These are phyloP conservation scores for Acacia melanoxylon DNA, from an alignment of 306 rosid species.

Conservation along the genomic window DNA sequence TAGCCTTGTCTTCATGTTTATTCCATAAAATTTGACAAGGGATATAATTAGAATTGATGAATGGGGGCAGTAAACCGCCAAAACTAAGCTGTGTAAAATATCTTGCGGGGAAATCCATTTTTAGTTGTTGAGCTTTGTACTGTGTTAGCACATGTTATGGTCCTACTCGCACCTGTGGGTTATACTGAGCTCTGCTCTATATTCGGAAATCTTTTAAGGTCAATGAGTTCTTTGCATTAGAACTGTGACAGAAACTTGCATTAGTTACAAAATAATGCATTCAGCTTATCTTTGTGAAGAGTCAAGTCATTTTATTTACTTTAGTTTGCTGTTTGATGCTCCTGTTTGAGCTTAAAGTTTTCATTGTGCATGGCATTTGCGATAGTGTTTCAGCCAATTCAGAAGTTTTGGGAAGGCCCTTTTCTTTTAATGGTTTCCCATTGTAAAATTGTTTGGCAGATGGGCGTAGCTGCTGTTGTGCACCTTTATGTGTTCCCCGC, in stretches of 20 bases:
- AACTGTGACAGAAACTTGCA: too few relatives aligned
- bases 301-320: background rate
- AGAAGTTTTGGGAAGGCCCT: conserved; percentile 6
- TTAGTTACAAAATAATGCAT: background rate
- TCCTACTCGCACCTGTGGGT: too few relatives aligned
- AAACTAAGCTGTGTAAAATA: too few relatives aligned
- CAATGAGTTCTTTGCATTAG: too few relatives aligned
- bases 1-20: background rate
- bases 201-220: too few relatives aligned
- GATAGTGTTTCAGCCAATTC: conserved; percentile 20
- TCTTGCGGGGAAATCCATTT: too few relatives aligned
- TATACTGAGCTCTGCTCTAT: too few relatives aligned
- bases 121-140: too few relatives aligned
- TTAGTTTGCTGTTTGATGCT: conserved; percentile 1
- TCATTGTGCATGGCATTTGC: background rate
- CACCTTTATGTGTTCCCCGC: conserved; percentile 96
- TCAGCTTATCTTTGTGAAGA: conserved; percentile 15
- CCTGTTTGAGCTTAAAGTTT: conserved; percentile 5
- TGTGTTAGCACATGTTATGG: too few relatives aligned
- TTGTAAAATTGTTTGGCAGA: conserved; percentile 59
- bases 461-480: conserved; percentile 95
- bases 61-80: too few relatives aligned
- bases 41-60: too few relatives aligned
- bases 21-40: background rate
- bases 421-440: conserved; percentile 25